phyloP scores from a whole-genome alignment of 257 asterid species.

The Lantana camara region DNA sequence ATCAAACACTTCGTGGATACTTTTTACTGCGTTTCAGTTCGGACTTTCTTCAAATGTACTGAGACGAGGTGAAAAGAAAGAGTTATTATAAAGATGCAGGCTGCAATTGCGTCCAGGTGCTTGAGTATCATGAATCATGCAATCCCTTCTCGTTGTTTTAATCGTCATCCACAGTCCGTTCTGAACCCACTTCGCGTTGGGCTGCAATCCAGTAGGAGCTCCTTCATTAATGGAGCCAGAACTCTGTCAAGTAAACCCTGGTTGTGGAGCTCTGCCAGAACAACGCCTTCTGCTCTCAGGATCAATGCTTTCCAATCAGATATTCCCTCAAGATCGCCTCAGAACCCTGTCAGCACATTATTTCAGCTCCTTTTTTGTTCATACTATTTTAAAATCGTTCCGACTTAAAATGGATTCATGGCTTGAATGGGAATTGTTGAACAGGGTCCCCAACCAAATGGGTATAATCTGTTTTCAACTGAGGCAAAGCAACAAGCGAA shows the following conservation, averaged over 20 bases:
- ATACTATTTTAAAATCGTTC: background rate
- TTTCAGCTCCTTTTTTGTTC: background rate
- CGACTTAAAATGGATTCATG: slow-evolving; percentile 2
- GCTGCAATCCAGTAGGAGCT: slow-evolving; percentile 30
- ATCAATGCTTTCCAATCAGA: slow-evolving; percentile 75
- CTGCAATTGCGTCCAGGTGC: slow-evolving; percentile 46
- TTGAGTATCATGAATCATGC: slow-evolving; percentile 42
- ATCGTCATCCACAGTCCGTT: slow-evolving; percentile 24
- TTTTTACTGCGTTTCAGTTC: background rate
- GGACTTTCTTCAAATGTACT: slow-evolving; percentile 31
- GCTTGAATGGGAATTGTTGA: slow-evolving; percentile 23
- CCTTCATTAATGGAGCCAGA: slow-evolving; percentile 38
- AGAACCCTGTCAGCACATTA: slow-evolving; percentile 42
- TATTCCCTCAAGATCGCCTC: slow-evolving; percentile 54
- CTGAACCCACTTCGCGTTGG: slow-evolving; percentile 23
- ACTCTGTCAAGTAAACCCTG: slow-evolving; percentile 38
- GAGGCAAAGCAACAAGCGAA: slow-evolving; percentile 48
- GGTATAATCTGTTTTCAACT: slow-evolving; percentile 68
- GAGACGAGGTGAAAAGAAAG: slow-evolving; percentile 20
- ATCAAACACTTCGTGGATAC: slow-evolving; percentile 28
- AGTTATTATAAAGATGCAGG: slow-evolving; percentile 38
- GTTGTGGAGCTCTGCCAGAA: slow-evolving; percentile 51
- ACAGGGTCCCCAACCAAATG: slow-evolving; percentile 52
- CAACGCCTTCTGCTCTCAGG: slow-evolving; percentile 38
- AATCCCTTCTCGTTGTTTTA: slow-evolving; percentile 26